A percentile compares a stretch with the other conserved stretches of the same genome.
These are phyloP conservation scores for Septoria linicola DNA, from an alignment of 2,329 filamentous ascomycete genomes.

Conservation along the genomic window DNA sequence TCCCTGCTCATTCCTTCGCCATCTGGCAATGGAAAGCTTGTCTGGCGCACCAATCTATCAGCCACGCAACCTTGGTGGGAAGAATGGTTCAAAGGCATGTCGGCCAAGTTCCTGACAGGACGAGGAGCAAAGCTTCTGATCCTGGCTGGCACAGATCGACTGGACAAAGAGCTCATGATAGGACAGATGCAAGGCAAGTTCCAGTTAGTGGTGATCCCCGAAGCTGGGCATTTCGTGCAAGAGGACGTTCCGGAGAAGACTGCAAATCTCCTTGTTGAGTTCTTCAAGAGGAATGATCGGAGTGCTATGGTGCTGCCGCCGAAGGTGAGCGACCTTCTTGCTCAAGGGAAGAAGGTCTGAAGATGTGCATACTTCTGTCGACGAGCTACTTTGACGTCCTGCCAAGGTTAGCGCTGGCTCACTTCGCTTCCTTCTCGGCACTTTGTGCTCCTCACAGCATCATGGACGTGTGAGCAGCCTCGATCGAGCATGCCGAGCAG, in stretches of 20 bases:
- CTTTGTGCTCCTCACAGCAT: no score
- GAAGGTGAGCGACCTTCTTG: slow-evolving; percentile 65
- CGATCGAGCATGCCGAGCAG: no score
- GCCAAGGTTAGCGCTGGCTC: no score
- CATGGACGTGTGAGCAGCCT: no score
- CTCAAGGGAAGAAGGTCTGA: slow-evolving; percentile 53
- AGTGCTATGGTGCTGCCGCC: slow-evolving; percentile 81
- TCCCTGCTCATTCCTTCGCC: slow-evolving; percentile 61
- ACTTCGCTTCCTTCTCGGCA: no score
- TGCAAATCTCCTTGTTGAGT: slow-evolving; percentile 80
- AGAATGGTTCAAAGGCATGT: slow-evolving; percentile 86
- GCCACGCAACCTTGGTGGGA: slow-evolving; percentile 91
- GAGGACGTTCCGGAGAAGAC: slow-evolving; percentile 92
- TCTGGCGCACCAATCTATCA: slow-evolving; percentile 81
- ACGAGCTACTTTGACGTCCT: no score
- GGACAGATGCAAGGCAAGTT: slow-evolving; percentile 99
- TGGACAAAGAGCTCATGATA: slow-evolving; percentile 91
- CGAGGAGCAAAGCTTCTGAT: slow-evolving; percentile 81
- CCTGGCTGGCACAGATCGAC: slow-evolving; percentile 81
- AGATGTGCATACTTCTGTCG: not conserved
- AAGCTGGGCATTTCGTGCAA: slow-evolving; percentile 94
- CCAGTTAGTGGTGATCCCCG: slow-evolving; percentile 88
- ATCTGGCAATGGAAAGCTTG: slow-evolving; percentile 52
- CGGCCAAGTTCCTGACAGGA: slow-evolving; percentile 79
- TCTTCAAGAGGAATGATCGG: slow-evolving; percentile 87